These are phyloP conservation scores for Xylaria multiplex DNA, from an alignment of 2,329 filamentous ascomycete genomes.

Conservation along the genomic window DNA sequence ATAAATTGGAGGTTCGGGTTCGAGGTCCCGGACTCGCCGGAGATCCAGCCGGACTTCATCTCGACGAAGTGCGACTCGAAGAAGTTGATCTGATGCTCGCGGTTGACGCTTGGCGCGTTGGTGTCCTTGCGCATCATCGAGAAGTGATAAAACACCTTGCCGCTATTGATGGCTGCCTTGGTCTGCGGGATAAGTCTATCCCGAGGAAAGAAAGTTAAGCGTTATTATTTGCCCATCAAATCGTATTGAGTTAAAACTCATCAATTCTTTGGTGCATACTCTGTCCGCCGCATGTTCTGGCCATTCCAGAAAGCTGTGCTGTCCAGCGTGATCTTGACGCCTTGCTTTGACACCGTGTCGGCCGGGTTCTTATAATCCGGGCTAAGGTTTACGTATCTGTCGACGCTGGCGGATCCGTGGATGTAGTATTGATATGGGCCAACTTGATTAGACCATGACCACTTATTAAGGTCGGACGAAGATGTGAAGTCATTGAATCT, in stretches of 20 bases:
- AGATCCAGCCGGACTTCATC: slow-evolving; percentile 74
- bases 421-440: slow-evolving; percentile 81
- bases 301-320: slow-evolving; percentile 75
- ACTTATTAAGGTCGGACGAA: slow-evolving; percentile 63
- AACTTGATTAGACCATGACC: slow-evolving; percentile 69
- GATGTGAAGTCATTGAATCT: slow-evolving; percentile 65
- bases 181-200: slow-evolving; percentile 74
- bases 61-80: slow-evolving; percentile 81
- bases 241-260: neutral
- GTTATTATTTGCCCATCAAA: neutral
- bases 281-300: slow-evolving; percentile 76
- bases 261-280: slow-evolving; percentile 48
- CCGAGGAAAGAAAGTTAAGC: neutral
- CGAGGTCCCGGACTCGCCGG: slow-evolving; percentile 56
- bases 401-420: slow-evolving; percentile 67
- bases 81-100: slow-evolving; percentile 73
- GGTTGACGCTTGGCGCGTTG: slow-evolving; percentile 69
- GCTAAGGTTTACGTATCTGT: slow-evolving; percentile 70
- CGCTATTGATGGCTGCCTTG: slow-evolving; percentile 69
- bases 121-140: slow-evolving; percentile 67
- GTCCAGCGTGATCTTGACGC: slow-evolving; percentile 74
- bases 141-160: slow-evolving; percentile 78
- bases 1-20: slow-evolving; percentile 72
- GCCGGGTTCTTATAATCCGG: slow-evolving; percentile 72
- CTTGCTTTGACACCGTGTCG: slow-evolving; percentile 69